Conservation (phyloP, 2,329 filamentous ascomycete genomes). For the Arthrinium puccinioides region DNA sequence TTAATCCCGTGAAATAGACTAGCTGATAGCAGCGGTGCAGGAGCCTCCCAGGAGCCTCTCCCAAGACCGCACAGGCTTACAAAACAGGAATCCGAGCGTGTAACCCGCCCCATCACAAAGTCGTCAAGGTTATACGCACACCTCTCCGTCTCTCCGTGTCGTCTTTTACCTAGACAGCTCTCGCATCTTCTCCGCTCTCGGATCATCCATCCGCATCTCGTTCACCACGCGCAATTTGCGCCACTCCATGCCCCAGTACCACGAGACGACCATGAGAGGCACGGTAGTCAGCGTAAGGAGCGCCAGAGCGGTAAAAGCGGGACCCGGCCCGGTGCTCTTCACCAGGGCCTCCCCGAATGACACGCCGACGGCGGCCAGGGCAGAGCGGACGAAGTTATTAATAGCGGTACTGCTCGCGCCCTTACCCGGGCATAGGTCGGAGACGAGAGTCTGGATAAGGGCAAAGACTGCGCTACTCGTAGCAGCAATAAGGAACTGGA, state of each 20-base stretch:
- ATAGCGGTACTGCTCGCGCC: constrained; percentile 24
- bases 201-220: background rate
- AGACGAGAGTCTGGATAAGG: constrained; percentile 24
- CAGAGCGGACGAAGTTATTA: constrained; percentile 26
- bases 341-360: constrained; percentile 12
- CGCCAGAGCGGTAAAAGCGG: constrained; percentile 10
- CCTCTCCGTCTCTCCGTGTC: no score
- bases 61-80: no score
- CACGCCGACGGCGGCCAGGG: constrained; percentile 20
- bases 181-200: background rate
- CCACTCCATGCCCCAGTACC: background rate
- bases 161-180: no score
- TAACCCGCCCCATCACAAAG: no score
- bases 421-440: constrained; percentile 22
- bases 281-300: background rate
- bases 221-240: background rate
- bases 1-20: no score
- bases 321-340: constrained; percentile 3
- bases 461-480: constrained; percentile 29
- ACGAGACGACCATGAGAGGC: background rate
- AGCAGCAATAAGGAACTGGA: constrained; percentile 27
- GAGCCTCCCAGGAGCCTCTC: no score
- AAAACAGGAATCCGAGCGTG: no score
- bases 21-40: no score
- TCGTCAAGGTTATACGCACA: no score